Evolutionary conservation across 768 basidiomycete genomes (phyloP).

Genomic region (Mycena floridula): DNA sequence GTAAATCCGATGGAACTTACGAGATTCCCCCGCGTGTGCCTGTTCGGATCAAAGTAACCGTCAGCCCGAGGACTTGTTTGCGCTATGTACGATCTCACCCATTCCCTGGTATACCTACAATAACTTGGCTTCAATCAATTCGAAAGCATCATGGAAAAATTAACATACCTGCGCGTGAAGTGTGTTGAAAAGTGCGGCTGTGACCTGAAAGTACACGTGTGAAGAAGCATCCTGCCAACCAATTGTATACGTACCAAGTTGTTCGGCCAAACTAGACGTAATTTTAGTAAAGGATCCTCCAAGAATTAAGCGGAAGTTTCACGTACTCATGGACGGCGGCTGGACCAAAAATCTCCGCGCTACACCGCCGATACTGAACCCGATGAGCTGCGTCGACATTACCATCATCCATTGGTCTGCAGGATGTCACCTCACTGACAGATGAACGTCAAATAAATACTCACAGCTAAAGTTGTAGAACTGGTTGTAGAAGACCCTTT

Average conservation of each 20-base stretch:
- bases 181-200: constrained; percentile 61
- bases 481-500: constrained; percentile 66
- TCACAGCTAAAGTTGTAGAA: constrained; percentile 51
- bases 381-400: constrained; percentile 70
- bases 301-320: background rate
- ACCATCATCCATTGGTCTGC: constrained; percentile 77
- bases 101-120: too few relatives aligned
- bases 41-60: too few relatives aligned
- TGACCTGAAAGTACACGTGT: constrained; percentile 38
- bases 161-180: too few relatives aligned
- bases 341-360: constrained; percentile 71
- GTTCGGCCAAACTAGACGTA: constrained; percentile 65
- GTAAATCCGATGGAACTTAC: too few relatives aligned
- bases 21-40: constrained; percentile 61
- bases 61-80: too few relatives aligned
- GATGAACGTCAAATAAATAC: constrained; percentile 13
- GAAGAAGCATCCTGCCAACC: too few relatives aligned
- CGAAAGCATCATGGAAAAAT: too few relatives aligned
- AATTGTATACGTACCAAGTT: too few relatives aligned
- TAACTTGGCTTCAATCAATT: too few relatives aligned
- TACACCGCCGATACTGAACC: constrained; percentile 76
- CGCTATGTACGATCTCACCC: too few relatives aligned
- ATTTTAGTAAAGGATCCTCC: constrained; percentile 23
- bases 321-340: constrained; percentile 63
- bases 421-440: background rate